Evolutionary conservation across 2,329 filamentous ascomycete genomes (phyloP), one percentile per base, ranked within the genome.

Genomic region (Xylaria sp.): DNA sequence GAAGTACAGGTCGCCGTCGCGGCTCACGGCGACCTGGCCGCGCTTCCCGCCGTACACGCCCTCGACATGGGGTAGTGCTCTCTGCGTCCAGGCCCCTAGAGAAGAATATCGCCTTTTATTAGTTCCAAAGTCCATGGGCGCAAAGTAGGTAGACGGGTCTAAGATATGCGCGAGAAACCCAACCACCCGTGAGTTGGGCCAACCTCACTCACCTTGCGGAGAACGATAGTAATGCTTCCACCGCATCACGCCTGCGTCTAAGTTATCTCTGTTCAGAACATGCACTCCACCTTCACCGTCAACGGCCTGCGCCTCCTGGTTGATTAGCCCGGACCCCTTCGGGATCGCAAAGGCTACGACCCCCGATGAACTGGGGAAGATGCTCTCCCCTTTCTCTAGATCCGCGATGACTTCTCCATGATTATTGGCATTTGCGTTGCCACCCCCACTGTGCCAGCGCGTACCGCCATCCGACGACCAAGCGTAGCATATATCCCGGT

Each of bases 401-500:
- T 76, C 72, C 0, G 79, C 74, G 17, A 83, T 72, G 2, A 74
- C 60, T 2, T 70, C 53, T 8, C 23, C 58, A 31, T 31, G 4
- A 9, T 5, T 31, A 4, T 31, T 31, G 9, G 28, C 9, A 9
- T 31, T 31, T 5, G 28, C n/a, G 0, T 76, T 77, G 0, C 76
- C 76, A n/a, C 78, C 79, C 35, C 74, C 76, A n/a, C 78, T 79
- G 35, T 73, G 76, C 81, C 82, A 84, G 0, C 71, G 78, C 0
- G 67, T 66, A 0, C 81, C 82, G 19, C 74, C 71, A 61, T 83
- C 79, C 17, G 80, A 76, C n/a, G 79, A 80, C 61, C 79, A 77
- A 2, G 80, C 79, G 58, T 82, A 82, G 70, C 80, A 83, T 45
- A 84, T 77, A 60, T 83, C 75, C 65, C 82, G 79, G 65, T 84